Conservation (phyloP, 345 rosid species). For the Sapria himalayana region DNA sequence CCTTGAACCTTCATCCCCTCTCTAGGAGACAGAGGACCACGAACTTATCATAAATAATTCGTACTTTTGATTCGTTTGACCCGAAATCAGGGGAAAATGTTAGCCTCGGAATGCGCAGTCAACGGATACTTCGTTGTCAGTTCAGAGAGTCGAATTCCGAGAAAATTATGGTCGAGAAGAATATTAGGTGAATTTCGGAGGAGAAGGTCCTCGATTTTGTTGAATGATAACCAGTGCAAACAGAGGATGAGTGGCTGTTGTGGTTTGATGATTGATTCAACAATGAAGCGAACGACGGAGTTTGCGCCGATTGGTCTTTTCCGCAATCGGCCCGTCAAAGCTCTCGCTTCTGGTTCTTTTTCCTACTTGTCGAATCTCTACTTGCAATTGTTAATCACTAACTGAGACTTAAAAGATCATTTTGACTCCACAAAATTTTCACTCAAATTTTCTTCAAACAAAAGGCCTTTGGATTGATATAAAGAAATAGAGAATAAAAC, state of each 20-base stretch:
- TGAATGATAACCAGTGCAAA: constrained; percentile 13
- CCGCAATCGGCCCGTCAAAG: constrained; percentile 24
- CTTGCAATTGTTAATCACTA: too few relatives aligned
- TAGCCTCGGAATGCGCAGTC: constrained; percentile 27
- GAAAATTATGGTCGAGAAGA: constrained; percentile 5
- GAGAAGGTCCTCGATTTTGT: constrained; percentile 8
- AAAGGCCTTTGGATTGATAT: too few relatives aligned
- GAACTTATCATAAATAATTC: too few relatives aligned
- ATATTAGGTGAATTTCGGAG: constrained; percentile 7
- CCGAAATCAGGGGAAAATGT: constrained; percentile 27
- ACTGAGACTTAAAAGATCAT: too few relatives aligned
- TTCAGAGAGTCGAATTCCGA: constrained; percentile 18
- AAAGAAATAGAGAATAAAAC: too few relatives aligned
- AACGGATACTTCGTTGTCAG: constrained; percentile 15
- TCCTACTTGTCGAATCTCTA: too few relatives aligned
- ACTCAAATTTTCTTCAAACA: too few relatives aligned
- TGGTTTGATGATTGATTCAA: constrained; percentile 17
- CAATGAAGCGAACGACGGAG: constrained; percentile 32
- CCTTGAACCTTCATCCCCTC: too few relatives aligned
- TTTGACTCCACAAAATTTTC: too few relatives aligned
- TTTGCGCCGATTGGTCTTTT: constrained; percentile 16
- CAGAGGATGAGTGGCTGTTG: constrained; percentile 11
- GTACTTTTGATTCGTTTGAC: too few relatives aligned
- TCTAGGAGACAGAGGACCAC: too few relatives aligned
- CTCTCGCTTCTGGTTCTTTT: constrained; percentile 52